phyloP scores from a whole-genome alignment of 2,329 filamentous ascomycete genomes.

The Colletotrichum tanaceti region DNA sequence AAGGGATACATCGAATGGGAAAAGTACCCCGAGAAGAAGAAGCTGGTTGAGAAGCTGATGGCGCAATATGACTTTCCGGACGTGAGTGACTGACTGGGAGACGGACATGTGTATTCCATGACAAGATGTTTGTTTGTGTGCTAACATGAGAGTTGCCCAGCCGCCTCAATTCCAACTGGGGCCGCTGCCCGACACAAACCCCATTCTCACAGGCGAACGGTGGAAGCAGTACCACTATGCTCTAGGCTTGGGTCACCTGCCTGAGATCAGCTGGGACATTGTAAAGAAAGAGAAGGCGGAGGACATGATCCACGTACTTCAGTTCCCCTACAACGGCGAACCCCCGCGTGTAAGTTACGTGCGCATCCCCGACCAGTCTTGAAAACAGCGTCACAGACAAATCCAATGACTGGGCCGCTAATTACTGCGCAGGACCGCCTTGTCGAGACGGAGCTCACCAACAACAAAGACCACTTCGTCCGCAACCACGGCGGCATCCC shows the following conservation, averaged over 20 bases:
- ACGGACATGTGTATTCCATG: neutral
- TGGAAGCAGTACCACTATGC: conserved; percentile 71
- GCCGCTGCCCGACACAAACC: conserved; percentile 67
- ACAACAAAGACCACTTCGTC: conserved; percentile 71
- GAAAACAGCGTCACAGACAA: too few species aligned
- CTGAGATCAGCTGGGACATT: conserved; percentile 68
- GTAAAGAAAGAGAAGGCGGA: conserved; percentile 66
- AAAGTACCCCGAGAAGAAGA: conserved; percentile 75
- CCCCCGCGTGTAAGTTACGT: conserved; percentile 46
- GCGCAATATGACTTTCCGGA: conserved; percentile 44
- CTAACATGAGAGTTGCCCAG: conserved; percentile 44
- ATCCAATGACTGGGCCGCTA: conserved; percentile 44
- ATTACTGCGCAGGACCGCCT: conserved; percentile 65
- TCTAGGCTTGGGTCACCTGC: conserved; percentile 55
- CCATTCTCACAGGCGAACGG: conserved; percentile 64
- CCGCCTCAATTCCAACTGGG: conserved; percentile 66
- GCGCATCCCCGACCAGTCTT: too few species aligned
- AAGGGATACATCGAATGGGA: conserved; percentile 75
- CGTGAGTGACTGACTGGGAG: conserved; percentile 34
- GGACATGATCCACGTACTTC: conserved; percentile 70
- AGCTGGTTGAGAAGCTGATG: conserved; percentile 64
- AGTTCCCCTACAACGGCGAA: conserved; percentile 74
- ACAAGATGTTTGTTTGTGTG: neutral
- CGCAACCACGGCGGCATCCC: conserved; percentile 80
- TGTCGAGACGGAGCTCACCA: conserved; percentile 66